A percentile compares a stretch with the other conserved stretches of the same genome.
phyloP scores from a whole-genome alignment of 2,329 filamentous ascomycete species.

The Hypoxylon sp. region DNA sequence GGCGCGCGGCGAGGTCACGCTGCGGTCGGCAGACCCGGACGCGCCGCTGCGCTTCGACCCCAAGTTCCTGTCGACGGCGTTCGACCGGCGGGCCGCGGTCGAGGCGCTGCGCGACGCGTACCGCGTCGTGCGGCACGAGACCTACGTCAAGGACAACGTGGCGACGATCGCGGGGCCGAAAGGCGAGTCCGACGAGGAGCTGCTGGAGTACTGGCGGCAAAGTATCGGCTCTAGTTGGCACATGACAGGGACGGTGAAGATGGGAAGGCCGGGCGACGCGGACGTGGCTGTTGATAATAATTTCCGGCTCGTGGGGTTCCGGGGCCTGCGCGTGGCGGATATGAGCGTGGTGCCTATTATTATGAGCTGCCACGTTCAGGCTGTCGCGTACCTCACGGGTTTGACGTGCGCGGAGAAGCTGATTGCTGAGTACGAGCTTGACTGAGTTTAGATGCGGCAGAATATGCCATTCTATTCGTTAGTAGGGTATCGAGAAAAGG shows the following conservation, averaged over 20 bases:
- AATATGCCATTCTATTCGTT: not conserved
- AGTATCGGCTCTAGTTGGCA: conserved; percentile 63
- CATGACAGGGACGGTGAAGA: conserved; percentile 68
- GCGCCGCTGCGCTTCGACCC: conserved; percentile 65
- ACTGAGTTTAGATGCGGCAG: conserved; percentile 4
- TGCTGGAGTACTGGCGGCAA: conserved; percentile 59
- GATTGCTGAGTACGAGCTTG: conserved; percentile 57
- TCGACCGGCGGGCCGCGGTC: conserved; percentile 64
- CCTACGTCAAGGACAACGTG: conserved; percentile 59
- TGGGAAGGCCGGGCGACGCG: conserved; percentile 60
- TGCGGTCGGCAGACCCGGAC: conserved; percentile 64
- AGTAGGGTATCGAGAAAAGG: no score
- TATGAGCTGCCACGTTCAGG: conserved; percentile 63
- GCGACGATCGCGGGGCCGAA: conserved; percentile 57
- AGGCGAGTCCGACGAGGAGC: conserved; percentile 64
- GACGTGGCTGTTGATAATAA: conserved; percentile 62
- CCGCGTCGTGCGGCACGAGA: conserved; percentile 56
- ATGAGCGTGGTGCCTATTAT: conserved; percentile 64
- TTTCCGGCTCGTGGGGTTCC: conserved; percentile 61
- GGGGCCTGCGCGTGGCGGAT: conserved; percentile 63
- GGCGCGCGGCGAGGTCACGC: conserved; percentile 61
- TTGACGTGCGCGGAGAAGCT: conserved; percentile 64
- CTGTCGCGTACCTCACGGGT: conserved; percentile 66
- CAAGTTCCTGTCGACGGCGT: conserved; percentile 64
- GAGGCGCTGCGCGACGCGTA: conserved; percentile 60